These are phyloP conservation scores for Oenanthe sinensis DNA, from an alignment of 129 eudicot species.

Conservation along the genomic window DNA sequence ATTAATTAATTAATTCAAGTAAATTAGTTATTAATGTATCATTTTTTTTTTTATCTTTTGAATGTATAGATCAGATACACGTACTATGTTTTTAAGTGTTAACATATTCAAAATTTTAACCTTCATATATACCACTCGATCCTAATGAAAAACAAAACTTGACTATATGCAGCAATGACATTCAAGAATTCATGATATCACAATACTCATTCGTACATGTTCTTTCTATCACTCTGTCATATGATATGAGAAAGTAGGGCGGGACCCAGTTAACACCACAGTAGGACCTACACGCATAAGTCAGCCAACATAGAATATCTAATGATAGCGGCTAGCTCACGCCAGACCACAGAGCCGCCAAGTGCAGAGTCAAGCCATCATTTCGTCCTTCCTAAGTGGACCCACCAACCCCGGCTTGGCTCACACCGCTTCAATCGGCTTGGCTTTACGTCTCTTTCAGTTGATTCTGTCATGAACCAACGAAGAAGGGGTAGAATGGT, in stretches of 20 bases:
- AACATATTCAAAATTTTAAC: too few relatives aligned
- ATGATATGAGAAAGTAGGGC: neutral
- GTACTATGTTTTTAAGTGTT: too few relatives aligned
- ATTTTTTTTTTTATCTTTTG: too few relatives aligned
- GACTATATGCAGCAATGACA: too few relatives aligned
- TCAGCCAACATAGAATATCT: neutral
- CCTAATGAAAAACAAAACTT: too few relatives aligned
- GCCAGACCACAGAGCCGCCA: constrained; percentile 34
- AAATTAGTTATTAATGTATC: too few relatives aligned
- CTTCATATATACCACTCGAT: too few relatives aligned
- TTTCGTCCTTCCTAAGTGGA: neutral
- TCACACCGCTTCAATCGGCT: constrained; percentile 4
- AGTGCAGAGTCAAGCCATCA: constrained; percentile 15
- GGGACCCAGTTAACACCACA: neutral
- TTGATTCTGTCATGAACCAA: neutral
- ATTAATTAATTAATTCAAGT: too few relatives aligned
- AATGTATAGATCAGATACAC: too few relatives aligned
- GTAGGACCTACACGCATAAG: neutral
- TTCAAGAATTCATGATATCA: neutral
- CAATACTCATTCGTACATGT: neutral
- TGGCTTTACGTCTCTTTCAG: neutral
- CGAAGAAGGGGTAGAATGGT: neutral
- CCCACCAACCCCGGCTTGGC: constrained; percentile 7
- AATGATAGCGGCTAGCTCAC: constrained; percentile 33
- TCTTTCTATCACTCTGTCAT: neutral